Evolutionary conservation across 805 yeast species (phyloP).

Genomic region (Wickerhamomyces strasburgensis): DNA sequence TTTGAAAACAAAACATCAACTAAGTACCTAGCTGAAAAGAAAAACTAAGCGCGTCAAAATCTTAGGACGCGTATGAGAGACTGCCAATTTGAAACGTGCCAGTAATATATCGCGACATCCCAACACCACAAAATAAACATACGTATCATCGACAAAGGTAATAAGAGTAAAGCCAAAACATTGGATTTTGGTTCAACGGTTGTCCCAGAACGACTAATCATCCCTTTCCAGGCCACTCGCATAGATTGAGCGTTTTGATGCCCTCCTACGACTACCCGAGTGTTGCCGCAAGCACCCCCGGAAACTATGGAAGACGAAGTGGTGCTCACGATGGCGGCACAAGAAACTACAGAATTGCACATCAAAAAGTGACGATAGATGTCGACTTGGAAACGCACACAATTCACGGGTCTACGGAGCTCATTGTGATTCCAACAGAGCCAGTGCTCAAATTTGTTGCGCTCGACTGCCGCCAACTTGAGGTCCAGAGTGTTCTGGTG

Average conservation of each 20-base stretch:
- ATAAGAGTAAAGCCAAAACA: background rate
- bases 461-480: conserved; percentile 77
- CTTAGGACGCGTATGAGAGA: background rate
- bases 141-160: too few species aligned
- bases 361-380: conserved; percentile 77
- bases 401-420: conserved; percentile 72
- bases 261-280: conserved; percentile 19
- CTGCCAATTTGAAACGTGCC: background rate
- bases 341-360: conserved; percentile 62
- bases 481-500: conserved; percentile 57
- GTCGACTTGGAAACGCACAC: conserved; percentile 62
- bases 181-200: too few species aligned
- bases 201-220: too few species aligned
- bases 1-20: background rate
- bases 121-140: background rate
- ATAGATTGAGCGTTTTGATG: conserved; percentile 7
- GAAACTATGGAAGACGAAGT: conserved; percentile 7
- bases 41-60: background rate
- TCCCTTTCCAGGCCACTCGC: too few species aligned
- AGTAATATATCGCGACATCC: background rate
- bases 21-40: background rate
- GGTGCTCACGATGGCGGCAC: background rate
- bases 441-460: conserved; percentile 51
- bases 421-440: conserved; percentile 71
- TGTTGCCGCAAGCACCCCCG: conserved; percentile 16